Conservation (phyloP, 2,329 filamentous ascomycete genomes). For the Phoma sp. region DNA sequence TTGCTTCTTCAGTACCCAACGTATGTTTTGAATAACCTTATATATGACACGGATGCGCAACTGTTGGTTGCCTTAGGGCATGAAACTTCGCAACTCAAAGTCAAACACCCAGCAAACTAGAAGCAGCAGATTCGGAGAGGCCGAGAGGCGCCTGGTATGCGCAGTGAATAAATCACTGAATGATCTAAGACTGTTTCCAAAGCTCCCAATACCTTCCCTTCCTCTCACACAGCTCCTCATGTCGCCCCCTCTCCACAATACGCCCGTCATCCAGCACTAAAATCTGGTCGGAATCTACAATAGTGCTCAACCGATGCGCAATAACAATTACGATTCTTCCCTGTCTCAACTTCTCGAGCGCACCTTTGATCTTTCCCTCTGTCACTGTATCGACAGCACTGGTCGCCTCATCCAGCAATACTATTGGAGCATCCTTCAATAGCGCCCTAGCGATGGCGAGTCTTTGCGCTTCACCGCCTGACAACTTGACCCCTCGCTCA, state of each 20-base stretch:
- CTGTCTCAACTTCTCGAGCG: neutral
- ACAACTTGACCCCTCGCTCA: conserved; percentile 62
- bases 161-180: too few species aligned
- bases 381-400: conserved; percentile 8
- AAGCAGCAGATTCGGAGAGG: too few species aligned
- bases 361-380: conserved; percentile 41
- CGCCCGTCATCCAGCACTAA: conserved; percentile 50
- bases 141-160: too few species aligned
- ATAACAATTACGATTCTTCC: conserved; percentile 51
- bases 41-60: too few species aligned
- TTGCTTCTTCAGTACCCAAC: too few species aligned
- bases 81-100: too few species aligned
- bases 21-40: too few species aligned
- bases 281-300: conserved; percentile 49
- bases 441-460: conserved; percentile 60
- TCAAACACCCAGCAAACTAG: too few species aligned
- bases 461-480: conserved; percentile 88
- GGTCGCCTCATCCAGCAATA: conserved; percentile 18
- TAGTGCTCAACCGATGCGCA: conserved; percentile 51
- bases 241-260: conserved; percentile 48
- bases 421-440: conserved; percentile 12
- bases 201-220: conserved; percentile 10
- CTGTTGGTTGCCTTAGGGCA: too few species aligned
- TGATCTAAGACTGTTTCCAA: neutral
- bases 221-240: conserved; percentile 13